These are phyloP conservation scores for Blastobotrys malaysiensis DNA, from an alignment of 1,139 yeast genomes.

Conservation along the genomic window DNA sequence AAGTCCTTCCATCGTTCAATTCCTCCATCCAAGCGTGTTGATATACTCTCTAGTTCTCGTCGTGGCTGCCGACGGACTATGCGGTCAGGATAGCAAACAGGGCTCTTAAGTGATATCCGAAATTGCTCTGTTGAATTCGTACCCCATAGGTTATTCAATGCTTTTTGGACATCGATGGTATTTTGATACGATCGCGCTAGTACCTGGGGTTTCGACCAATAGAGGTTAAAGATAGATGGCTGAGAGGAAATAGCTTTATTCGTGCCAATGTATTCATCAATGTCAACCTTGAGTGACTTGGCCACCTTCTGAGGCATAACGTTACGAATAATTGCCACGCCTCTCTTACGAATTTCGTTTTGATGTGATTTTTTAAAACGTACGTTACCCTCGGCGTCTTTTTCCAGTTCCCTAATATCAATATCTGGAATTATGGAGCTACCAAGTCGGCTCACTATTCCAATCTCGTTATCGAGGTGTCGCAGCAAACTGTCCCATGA, in stretches of 20 bases:
- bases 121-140: slow-evolving; percentile 13
- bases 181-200: slow-evolving; percentile 42
- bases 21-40: slow-evolving; percentile 45
- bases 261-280: slow-evolving; percentile 25
- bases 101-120: slow-evolving; percentile 29
- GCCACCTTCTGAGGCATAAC: slow-evolving; percentile 33
- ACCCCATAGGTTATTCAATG: slow-evolving; percentile 37
- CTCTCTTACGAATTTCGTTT: slow-evolving; percentile 22
- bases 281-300: slow-evolving; percentile 21
- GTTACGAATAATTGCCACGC: slow-evolving; percentile 32
- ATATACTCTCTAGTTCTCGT: slow-evolving; percentile 32
- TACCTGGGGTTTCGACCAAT: slow-evolving; percentile 43
- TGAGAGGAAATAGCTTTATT: slow-evolving; percentile 17
- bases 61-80: slow-evolving; percentile 46
- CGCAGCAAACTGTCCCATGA: slow-evolving; percentile 30
- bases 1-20: slow-evolving; percentile 46
- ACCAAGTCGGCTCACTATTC: slow-evolving; percentile 23
- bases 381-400: slow-evolving; percentile 6
- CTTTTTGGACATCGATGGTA: slow-evolving; percentile 31
- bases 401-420: slow-evolving; percentile 14
- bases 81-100: slow-evolving; percentile 51
- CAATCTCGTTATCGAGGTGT: slow-evolving; percentile 25
- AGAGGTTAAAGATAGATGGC: slow-evolving; percentile 35
- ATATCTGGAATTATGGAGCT: slow-evolving; percentile 18
- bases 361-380: slow-evolving; percentile 11